phyloP scores from a whole-genome alignment of 176 grass and related monocot genomes.

The Luzula sylvatica region DNA sequence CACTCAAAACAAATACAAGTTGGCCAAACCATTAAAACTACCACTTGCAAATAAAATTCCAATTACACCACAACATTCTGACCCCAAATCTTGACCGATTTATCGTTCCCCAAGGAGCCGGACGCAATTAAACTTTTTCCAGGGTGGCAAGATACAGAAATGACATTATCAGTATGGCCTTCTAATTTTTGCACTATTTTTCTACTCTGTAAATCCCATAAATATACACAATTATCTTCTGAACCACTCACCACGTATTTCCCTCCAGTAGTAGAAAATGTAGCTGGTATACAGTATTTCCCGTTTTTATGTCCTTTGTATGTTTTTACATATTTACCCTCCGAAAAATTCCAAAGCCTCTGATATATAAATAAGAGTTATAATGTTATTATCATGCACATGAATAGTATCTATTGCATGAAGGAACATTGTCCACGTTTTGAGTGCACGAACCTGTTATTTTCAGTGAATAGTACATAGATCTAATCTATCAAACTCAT shows the following conservation, averaged over 20 bases:
- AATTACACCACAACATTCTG: slow-evolving; percentile 31
- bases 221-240: slow-evolving; percentile 75
- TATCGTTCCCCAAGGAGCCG: slow-evolving; percentile 64
- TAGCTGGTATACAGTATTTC: slow-evolving; percentile 65
- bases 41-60: slow-evolving; percentile 12
- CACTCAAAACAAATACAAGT: no score
- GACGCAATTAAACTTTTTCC: slow-evolving; percentile 79
- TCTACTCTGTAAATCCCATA: slow-evolving; percentile 93
- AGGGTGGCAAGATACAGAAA: slow-evolving; percentile 81
- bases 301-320: slow-evolving; percentile 84
- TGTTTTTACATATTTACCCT: slow-evolving; percentile 81
- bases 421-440: no score
- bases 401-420: background rate
- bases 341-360: slow-evolving; percentile 84
- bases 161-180: slow-evolving; percentile 64
- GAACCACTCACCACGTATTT: slow-evolving; percentile 94
- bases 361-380: slow-evolving; percentile 29
- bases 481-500: no score
- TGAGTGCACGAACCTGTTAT: no score
- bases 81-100: slow-evolving; percentile 82
- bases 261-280: slow-evolving; percentile 73
- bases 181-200: slow-evolving; percentile 83
- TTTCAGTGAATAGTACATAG: no score
- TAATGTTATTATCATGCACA: background rate
- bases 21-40: background rate